These are phyloP conservation scores for Gonapodya prolifera DNA, from an alignment of 192 early-diverging fungal genomes.

Conservation along the genomic window DNA sequence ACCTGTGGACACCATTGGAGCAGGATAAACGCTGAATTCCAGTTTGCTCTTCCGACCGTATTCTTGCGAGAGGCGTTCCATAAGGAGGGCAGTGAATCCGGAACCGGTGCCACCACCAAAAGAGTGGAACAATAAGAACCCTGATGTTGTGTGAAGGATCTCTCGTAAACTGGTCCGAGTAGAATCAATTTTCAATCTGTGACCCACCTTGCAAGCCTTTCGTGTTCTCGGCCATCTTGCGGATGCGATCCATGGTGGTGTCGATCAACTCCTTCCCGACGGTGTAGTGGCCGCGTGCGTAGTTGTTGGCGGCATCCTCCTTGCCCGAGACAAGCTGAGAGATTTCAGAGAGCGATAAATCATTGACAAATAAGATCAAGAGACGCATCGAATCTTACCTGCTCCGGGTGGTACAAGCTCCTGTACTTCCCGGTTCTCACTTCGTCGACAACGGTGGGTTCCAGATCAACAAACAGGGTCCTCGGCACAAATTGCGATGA, in stretches of 20 bases:
- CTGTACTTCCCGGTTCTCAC: conserved; percentile 32
- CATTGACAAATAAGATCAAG: not conserved
- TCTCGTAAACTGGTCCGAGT: not conserved
- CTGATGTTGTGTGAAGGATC: not conserved
- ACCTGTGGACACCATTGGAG: conserved; percentile 19
- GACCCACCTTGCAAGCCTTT: conserved; percentile 25
- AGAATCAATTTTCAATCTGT: not conserved
- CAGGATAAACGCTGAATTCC: conserved; percentile 32
- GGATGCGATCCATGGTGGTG: conserved; percentile 30
- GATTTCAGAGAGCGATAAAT: not conserved
- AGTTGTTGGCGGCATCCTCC: conserved; percentile 44
- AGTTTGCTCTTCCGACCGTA: conserved; percentile 38
- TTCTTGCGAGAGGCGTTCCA: conserved; percentile 31
- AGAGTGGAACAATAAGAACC: conserved; percentile 42
- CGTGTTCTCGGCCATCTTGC: conserved; percentile 32
- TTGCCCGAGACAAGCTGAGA: conserved; percentile 28
- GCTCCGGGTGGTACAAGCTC: conserved; percentile 21
- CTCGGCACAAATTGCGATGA: conserved; percentile 28
- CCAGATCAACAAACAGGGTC: conserved; percentile 31
- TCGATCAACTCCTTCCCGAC: conserved; percentile 38
- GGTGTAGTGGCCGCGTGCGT: conserved; percentile 41
- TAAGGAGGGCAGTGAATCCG: conserved; percentile 29
- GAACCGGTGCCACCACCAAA: conserved; percentile 45
- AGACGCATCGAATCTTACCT: not conserved
- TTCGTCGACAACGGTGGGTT: conserved; percentile 33